A percentile compares a stretch with the other conserved stretches of the same genome.
Conservation (phyloP, 139 green algal genomes). For the Picochlorum sp. region DNA sequence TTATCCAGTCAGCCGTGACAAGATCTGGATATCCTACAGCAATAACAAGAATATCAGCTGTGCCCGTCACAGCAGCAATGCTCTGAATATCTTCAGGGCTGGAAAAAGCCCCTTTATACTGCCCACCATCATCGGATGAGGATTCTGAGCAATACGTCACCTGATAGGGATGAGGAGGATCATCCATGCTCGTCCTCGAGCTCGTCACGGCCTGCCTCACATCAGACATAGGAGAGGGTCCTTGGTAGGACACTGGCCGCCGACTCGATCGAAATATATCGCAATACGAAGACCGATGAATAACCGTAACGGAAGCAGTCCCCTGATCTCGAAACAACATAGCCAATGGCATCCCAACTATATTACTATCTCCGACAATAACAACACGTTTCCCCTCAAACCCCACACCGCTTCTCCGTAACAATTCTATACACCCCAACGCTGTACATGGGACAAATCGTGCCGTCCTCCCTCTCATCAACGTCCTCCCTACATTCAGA, state of each 20-base stretch:
- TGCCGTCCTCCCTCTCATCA: slow-evolving; percentile 23
- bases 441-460: slow-evolving; percentile 71
- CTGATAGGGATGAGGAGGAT: slow-evolving; percentile 12
- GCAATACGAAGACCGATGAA: slow-evolving; percentile 39
- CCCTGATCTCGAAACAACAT: slow-evolving; percentile 74
- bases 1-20: slow-evolving; percentile 77
- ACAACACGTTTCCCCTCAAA: slow-evolving; percentile 62
- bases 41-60: slow-evolving; percentile 71
- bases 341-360: slow-evolving; percentile 90
- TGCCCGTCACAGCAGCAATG: slow-evolving; percentile 34
- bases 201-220: not conserved
- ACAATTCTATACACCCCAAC: slow-evolving; percentile 52
- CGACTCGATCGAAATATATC: slow-evolving; percentile 21
- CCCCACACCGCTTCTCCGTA: slow-evolving; percentile 38
- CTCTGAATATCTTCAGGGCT: not conserved
- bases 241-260: not conserved
- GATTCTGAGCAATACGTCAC: slow-evolving; percentile 14
- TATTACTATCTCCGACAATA: slow-evolving; percentile 86
- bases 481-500: slow-evolving; percentile 75
- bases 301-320: slow-evolving; percentile 67
- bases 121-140: not conserved
- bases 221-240: not conserved
- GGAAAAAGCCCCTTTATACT: not conserved
- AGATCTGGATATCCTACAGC: slow-evolving; percentile 56
- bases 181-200: not conserved